Conservation (phyloP, 2,329 filamentous ascomycete species). For the Paecilomyces sp. region DNA sequence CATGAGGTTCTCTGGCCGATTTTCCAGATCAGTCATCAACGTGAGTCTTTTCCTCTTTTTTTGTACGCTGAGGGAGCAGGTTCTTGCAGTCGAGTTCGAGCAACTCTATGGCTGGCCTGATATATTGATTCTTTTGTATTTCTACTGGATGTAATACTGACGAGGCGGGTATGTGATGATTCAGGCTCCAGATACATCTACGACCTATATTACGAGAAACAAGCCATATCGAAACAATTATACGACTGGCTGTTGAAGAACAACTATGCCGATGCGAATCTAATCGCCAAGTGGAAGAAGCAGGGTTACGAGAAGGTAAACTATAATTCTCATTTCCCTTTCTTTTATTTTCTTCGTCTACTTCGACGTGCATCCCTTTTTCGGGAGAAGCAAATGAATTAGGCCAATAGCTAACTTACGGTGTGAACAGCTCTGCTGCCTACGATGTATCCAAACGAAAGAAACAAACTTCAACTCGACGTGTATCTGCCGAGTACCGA, state of each 20-base stretch:
- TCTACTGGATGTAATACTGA: conserved; percentile 4
- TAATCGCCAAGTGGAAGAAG: conserved; percentile 99
- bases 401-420: not conserved
- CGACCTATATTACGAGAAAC: conserved; percentile 95
- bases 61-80: not conserved
- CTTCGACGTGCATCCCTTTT: too few species aligned
- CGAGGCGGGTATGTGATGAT: not conserved
- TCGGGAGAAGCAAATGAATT: too few species aligned
- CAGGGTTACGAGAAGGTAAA: conserved; percentile 92
- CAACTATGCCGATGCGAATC: conserved; percentile 83
- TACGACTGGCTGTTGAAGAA: conserved; percentile 98
- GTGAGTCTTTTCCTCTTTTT: conserved; percentile 41
- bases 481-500: conserved; percentile 92
- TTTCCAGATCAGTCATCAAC: conserved; percentile 93
- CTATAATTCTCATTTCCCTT: conserved; percentile 5
- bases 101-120: too few species aligned
- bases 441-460: conserved; percentile 97
- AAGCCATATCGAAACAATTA: conserved; percentile 83
- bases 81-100: too few species aligned
- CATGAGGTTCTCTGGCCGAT: conserved; percentile 95
- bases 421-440: conserved; percentile 67
- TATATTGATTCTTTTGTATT: not conserved
- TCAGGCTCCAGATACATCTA: conserved; percentile 78
- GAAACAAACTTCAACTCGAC: conserved; percentile 98
- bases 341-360: not conserved